These are phyloP conservation scores for Paecilomyces sp. DNA, from an alignment of 2,329 filamentous ascomycete genomes.

Conservation along the genomic window DNA sequence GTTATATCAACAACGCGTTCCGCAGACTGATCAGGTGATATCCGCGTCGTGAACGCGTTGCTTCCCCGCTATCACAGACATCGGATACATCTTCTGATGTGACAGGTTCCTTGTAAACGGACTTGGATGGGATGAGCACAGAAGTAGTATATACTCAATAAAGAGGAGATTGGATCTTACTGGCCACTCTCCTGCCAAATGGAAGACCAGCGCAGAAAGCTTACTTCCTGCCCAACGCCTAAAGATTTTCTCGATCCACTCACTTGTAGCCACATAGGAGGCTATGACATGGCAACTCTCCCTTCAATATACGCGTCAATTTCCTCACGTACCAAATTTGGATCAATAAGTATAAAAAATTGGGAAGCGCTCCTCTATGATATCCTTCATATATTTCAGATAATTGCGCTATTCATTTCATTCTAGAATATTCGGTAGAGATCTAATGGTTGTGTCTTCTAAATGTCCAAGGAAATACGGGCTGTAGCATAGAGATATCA, in stretches of 20 bases:
- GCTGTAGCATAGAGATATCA: too few species aligned
- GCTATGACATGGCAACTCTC: not conserved
- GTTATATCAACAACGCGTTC: not conserved
- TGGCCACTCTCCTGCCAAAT: not conserved
- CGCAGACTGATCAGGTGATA: not conserved
- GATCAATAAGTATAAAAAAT: not conserved
- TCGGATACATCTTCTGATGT: not conserved
- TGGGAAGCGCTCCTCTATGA: too few species aligned
- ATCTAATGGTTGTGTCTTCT: too few species aligned
- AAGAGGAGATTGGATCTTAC: not conserved
- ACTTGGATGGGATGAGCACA: not conserved
- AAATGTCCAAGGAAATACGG: too few species aligned
- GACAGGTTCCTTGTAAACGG: not conserved
- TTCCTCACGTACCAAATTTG: not conserved
- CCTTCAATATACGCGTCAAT: not conserved
- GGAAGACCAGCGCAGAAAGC: not conserved
- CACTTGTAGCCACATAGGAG: not conserved
- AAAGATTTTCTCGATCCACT: not conserved
- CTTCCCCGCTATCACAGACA: not conserved
- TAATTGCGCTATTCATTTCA: too few species aligned
- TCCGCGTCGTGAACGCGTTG: not conserved
- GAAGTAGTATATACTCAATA: not conserved
- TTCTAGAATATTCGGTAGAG: too few species aligned
- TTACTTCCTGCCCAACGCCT: not conserved
- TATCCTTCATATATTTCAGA: too few species aligned